Evolutionary conservation across 139 green algal genomes (phyloP).

Genomic region (Picochlorum sp.): DNA sequence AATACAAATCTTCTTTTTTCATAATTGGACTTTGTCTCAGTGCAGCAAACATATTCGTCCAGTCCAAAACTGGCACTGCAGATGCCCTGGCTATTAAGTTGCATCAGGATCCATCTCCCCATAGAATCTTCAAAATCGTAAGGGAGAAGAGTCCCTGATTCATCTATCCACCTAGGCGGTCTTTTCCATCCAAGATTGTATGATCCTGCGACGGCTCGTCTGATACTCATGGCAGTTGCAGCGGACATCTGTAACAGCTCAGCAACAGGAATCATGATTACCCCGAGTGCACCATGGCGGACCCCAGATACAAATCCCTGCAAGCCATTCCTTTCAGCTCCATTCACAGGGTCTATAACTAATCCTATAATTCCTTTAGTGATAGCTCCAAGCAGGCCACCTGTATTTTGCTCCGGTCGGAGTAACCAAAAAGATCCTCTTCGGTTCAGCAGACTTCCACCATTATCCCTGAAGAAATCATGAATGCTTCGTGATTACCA

Average conservation of each 20-base stretch:
- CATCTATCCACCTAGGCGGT: slow-evolving; percentile 11
- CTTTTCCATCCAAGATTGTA: slow-evolving; percentile 18
- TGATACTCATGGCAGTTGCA: slow-evolving; percentile 17
- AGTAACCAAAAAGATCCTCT: no score
- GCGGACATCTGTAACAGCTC: slow-evolving; percentile 26
- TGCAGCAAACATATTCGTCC: not conserved
- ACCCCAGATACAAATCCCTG: slow-evolving; percentile 19
- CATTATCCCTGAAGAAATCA: no score
- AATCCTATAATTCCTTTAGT: slow-evolving; percentile 18
- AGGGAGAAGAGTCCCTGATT: slow-evolving; percentile 10
- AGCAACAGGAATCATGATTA: slow-evolving; percentile 27
- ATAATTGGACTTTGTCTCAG: no score
- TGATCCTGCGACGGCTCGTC: slow-evolving; percentile 18
- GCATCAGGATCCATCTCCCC: slow-evolving; percentile 23
- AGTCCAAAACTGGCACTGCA: not conserved
- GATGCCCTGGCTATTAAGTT: not conserved
- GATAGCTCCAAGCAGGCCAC: slow-evolving; percentile 14
- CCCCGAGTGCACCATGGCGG: slow-evolving; percentile 13
- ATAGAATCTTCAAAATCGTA: slow-evolving; percentile 32
- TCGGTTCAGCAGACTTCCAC: no score
- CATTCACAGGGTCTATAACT: slow-evolving; percentile 13
- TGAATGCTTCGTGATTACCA: no score
- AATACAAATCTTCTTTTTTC: no score
- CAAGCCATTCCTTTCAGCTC: slow-evolving; percentile 19
- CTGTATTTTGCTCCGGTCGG: no score